phyloP scores from a whole-genome alignment of 306 rosid species.

The Vigna reflexopilosa region DNA sequence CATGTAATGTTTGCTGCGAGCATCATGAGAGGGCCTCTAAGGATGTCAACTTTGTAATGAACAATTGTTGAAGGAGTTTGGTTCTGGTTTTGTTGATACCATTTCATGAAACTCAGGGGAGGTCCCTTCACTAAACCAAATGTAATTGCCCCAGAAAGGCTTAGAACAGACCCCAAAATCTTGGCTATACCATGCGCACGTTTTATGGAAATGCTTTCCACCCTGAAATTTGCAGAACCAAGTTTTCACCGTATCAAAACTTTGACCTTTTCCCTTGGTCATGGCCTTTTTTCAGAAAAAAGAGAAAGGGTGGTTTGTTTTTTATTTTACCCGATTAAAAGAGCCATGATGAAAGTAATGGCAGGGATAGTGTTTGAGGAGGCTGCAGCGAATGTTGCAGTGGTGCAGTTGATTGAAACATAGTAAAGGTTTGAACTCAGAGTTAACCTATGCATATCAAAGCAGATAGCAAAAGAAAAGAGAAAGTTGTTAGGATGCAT shows the following conservation, averaged over 20 bases:
- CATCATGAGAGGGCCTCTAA: slow-evolving; percentile 81
- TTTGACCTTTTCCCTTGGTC: background rate
- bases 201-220: slow-evolving; percentile 68
- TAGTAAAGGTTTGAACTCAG: slow-evolving; percentile 81
- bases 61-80: background rate
- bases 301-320: background rate
- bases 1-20: slow-evolving; percentile 78
- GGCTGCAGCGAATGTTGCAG: slow-evolving; percentile 97
- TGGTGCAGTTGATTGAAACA: slow-evolving; percentile 72
- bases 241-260: background rate
- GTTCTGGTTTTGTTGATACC: slow-evolving; percentile 47
- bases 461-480: background rate
- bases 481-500: slow-evolving; percentile 1
- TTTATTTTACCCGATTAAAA: slow-evolving; percentile 59
- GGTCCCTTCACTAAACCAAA: slow-evolving; percentile 87
- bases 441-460: slow-evolving; percentile 61
- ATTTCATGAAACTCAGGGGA: slow-evolving; percentile 56
- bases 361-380: slow-evolving; percentile 79
- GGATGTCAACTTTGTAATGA: slow-evolving; percentile 52
- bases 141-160: slow-evolving; percentile 77
- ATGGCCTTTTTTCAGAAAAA: background rate
- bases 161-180: slow-evolving; percentile 65
- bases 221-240: slow-evolving; percentile 53
- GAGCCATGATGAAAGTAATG: slow-evolving; percentile 80
- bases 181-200: slow-evolving; percentile 71